Percentiles rank a stretch among this genome's conserved stretches.
Conservation (phyloP, 257 asterid genomes). For the Sherardia arvensis region DNA sequence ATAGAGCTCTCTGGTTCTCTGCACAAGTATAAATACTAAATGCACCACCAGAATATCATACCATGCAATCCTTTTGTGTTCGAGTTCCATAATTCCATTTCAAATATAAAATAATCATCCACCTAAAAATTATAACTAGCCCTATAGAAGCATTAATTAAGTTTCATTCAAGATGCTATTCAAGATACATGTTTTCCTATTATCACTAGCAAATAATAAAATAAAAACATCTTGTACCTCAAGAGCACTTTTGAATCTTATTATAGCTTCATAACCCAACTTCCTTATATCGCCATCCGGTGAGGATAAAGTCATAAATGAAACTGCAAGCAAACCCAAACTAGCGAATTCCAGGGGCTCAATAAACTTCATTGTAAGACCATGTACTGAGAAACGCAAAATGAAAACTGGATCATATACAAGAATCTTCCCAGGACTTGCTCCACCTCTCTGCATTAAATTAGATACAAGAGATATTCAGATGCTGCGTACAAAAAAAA, state of each 20-base stretch:
- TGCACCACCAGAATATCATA: neutral
- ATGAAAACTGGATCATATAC: conserved; percentile 80
- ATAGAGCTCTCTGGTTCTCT: neutral
- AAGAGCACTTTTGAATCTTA: conserved; percentile 51
- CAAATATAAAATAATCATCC: neutral
- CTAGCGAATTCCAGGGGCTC: conserved; percentile 86
- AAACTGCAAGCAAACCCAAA: conserved; percentile 77
- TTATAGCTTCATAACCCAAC: conserved; percentile 70
- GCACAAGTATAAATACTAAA: neutral
- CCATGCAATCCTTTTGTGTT: neutral
- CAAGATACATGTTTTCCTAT: neutral
- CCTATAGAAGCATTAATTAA: neutral
- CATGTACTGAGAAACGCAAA: conserved; percentile 66
- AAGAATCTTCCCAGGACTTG: conserved; percentile 32
- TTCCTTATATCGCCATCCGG: conserved; percentile 62
- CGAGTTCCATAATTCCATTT: neutral
- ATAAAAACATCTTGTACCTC: conserved; percentile 40
- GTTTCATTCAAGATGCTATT: conserved; percentile 1
- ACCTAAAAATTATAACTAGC: neutral
- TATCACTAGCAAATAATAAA: neutral
- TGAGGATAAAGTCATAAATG: conserved; percentile 74
- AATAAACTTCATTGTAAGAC: conserved; percentile 61
- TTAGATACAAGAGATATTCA: conserved; percentile 1
- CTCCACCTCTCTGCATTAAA: conserved; percentile 33
- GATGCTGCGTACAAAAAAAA: neutral